Conservation (phyloP, 1,284 basidiomycete species). For the Cryptococcus depauperatus region DNA sequence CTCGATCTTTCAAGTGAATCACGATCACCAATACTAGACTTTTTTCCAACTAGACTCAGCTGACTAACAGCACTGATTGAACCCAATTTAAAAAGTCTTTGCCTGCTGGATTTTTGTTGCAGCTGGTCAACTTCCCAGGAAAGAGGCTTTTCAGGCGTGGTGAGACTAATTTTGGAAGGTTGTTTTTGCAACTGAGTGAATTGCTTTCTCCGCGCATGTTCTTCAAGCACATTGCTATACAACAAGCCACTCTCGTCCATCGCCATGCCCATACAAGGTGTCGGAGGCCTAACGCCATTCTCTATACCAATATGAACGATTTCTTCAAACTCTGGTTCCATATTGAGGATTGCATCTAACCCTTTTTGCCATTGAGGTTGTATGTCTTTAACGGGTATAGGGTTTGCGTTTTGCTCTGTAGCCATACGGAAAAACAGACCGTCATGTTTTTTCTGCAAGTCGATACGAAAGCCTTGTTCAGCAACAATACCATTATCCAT, state of each 20-base stretch:
- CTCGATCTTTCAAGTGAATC: too few species aligned
- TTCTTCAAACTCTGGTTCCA: slow-evolving; percentile 27
- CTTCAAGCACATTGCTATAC: slow-evolving; percentile 36
- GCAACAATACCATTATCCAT: slow-evolving; percentile 73
- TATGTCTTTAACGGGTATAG: slow-evolving; percentile 33
- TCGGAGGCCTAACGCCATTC: slow-evolving; percentile 11
- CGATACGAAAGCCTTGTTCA: slow-evolving; percentile 76
- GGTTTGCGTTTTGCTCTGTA: slow-evolving; percentile 38
- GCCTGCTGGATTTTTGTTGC: slow-evolving; percentile 10
- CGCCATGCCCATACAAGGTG: slow-evolving; percentile 19
- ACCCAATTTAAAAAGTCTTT: too few species aligned
- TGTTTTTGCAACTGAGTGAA: slow-evolving; percentile 6
- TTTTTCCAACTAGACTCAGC: too few species aligned
- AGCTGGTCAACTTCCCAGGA: slow-evolving; percentile 26
- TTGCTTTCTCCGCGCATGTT: slow-evolving; percentile 21
- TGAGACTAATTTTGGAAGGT: slow-evolving; percentile 10
- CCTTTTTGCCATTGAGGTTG: slow-evolving; percentile 37
- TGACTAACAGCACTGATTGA: too few species aligned
- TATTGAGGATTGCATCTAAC: slow-evolving; percentile 40
- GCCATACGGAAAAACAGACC: slow-evolving; percentile 46
- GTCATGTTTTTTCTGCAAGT: slow-evolving; percentile 52
- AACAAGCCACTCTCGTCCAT: slow-evolving; percentile 18
- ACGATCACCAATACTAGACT: too few species aligned
- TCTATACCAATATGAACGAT: slow-evolving; percentile 2
- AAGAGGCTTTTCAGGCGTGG: slow-evolving; percentile 24